These are phyloP conservation scores for Cytidiella melzeri DNA, from an alignment of 768 basidiomycete genomes.

Conservation along the genomic window DNA sequence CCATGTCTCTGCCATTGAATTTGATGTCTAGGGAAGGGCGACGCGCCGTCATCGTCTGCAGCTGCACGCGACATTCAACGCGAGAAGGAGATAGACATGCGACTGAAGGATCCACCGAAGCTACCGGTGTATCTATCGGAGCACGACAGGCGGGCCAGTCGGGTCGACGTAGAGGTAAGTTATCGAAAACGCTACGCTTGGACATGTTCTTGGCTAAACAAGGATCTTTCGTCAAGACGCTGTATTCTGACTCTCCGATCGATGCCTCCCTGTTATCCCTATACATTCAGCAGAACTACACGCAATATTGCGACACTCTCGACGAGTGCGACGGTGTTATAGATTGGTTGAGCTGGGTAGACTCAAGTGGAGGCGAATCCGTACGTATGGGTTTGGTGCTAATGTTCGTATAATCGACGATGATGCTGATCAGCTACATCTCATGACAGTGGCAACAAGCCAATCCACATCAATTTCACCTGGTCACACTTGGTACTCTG, in stretches of 20 bases:
- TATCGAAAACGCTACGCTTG: neutral
- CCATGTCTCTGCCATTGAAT: neutral
- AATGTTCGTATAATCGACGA: neutral
- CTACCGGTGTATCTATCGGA: slow-evolving; percentile 54
- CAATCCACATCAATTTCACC: slow-evolving; percentile 83
- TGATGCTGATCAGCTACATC: neutral
- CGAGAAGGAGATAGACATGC: slow-evolving; percentile 50
- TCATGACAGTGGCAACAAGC: slow-evolving; percentile 51
- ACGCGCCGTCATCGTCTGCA: slow-evolving; percentile 50
- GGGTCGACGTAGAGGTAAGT: slow-evolving; percentile 72
- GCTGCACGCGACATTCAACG: slow-evolving; percentile 57
- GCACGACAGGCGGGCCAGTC: slow-evolving; percentile 61
- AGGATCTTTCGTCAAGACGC: slow-evolving; percentile 35
- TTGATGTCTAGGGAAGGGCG: slow-evolving; percentile 58
- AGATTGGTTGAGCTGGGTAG: slow-evolving; percentile 75
- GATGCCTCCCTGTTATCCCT: slow-evolving; percentile 85
- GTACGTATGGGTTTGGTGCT: slow-evolving; percentile 31
- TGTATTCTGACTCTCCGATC: slow-evolving; percentile 83
- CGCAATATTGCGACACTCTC: slow-evolving; percentile 72
- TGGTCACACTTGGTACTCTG: slow-evolving; percentile 76
- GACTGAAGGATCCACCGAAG: slow-evolving; percentile 45
- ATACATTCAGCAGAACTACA: slow-evolving; percentile 93
- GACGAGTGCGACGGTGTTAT: slow-evolving; percentile 66
- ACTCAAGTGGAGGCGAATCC: slow-evolving; percentile 58
- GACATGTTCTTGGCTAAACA: neutral